Conservation (phyloP, 2,329 filamentous ascomycete genomes). For the Ceratocystis ficicola region DNA sequence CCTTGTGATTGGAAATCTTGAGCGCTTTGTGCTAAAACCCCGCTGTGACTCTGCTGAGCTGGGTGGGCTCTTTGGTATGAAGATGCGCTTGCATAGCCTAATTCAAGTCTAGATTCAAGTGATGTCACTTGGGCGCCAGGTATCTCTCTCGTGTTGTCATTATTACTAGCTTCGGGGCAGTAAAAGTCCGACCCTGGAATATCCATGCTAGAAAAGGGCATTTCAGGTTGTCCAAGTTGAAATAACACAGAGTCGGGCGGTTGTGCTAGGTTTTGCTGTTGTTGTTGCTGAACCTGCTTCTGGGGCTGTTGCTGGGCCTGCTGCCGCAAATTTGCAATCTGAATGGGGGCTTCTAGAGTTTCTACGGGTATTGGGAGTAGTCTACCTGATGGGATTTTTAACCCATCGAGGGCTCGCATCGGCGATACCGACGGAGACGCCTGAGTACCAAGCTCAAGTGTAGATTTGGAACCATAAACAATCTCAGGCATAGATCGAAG, state of each 20-base stretch:
- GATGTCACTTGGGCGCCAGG: not conserved
- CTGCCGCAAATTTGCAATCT: no score
- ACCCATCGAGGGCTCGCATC: not conserved
- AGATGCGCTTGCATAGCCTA: slow-evolving; percentile 2
- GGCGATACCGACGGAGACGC: not conserved
- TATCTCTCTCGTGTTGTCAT: not conserved
- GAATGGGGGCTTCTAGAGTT: not conserved
- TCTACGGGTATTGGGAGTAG: not conserved
- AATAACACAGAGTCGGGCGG: not conserved
- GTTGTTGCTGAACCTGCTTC: not conserved
- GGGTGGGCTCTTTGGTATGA: not conserved
- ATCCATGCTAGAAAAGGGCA: not conserved
- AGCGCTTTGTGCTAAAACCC: not conserved
- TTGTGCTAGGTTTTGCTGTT: not conserved
- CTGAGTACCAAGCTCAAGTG: not conserved
- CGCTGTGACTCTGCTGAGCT: not conserved
- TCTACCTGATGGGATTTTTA: not conserved
- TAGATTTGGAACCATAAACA: not conserved
- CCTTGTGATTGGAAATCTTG: not conserved
- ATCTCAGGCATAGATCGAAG: not conserved
- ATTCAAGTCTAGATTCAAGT: not conserved
- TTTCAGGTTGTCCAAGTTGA: not conserved
- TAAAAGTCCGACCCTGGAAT: not conserved
- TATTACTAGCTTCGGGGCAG: not conserved
- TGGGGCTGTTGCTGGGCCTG: not conserved